Conservation (phyloP, 192 early-diverging fungal species). For the Umbelopsis ramanniana region DNA sequence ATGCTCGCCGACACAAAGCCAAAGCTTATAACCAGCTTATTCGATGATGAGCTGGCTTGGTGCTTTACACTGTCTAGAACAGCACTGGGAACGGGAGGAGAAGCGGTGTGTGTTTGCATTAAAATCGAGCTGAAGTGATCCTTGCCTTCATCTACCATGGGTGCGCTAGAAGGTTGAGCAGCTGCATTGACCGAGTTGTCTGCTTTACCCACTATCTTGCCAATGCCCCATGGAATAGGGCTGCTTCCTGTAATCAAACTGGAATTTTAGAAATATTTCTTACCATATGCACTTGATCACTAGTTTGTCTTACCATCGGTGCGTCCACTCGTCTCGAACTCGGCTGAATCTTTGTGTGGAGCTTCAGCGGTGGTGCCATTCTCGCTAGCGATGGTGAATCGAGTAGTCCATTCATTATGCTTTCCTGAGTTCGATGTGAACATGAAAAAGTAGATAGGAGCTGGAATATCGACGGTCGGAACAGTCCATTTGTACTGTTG, state of each 20-base stretch:
- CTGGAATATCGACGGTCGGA: slow-evolving; percentile 35
- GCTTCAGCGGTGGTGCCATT: slow-evolving; percentile 20
- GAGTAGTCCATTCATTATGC: slow-evolving; percentile 43
- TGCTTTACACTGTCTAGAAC: too few species aligned
- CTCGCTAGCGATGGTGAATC: slow-evolving; percentile 35
- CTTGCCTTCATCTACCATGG: not conserved
- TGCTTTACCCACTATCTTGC: not conserved
- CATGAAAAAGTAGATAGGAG: slow-evolving; percentile 46
- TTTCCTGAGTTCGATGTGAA: slow-evolving; percentile 36
- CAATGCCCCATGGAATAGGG: slow-evolving; percentile 18
- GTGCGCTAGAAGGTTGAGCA: not conserved
- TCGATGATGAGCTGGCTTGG: too few species aligned
- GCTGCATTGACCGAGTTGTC: not conserved
- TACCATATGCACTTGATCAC: too few species aligned
- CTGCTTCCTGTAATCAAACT: not conserved
- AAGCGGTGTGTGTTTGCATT: not conserved
- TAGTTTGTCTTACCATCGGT: slow-evolving; percentile 23
- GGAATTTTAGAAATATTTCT: not conserved
- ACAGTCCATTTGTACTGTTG: slow-evolving; percentile 25
- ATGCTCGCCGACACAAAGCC: too few species aligned
- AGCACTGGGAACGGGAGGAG: not conserved
- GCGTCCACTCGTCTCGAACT: slow-evolving; percentile 19
- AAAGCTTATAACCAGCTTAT: too few species aligned
- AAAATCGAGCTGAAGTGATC: slow-evolving; percentile 9
- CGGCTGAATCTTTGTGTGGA: slow-evolving; percentile 1